Evolutionary conservation across 305 asterid genomes (phyloP).

Genomic region (Fraxinus floribunda): DNA sequence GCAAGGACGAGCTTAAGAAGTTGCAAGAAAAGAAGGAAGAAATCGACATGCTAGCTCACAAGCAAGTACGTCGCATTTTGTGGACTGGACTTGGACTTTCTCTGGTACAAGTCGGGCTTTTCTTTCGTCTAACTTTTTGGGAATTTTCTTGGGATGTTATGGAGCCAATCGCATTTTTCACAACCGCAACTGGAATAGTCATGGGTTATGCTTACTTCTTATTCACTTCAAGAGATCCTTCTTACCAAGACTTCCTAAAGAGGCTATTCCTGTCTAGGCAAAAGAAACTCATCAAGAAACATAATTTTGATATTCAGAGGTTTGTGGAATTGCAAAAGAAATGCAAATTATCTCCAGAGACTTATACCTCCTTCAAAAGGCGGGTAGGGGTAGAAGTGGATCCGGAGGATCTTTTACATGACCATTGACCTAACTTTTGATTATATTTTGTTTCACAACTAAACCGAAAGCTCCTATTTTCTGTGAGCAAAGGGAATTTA

Average conservation of each 20-base stretch:
- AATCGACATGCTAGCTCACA: constrained; percentile 74
- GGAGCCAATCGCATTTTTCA: constrained; percentile 95
- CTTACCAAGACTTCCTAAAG: constrained; percentile 77
- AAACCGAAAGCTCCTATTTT: constrained; percentile 25
- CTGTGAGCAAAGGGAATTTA: constrained; percentile 17
- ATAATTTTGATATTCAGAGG: constrained; percentile 66
- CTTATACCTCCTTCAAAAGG: constrained; percentile 49
- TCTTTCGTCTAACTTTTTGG: constrained; percentile 97
- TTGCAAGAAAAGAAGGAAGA: constrained; percentile 68
- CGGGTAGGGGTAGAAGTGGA: constrained; percentile 52
- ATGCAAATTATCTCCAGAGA: constrained; percentile 47
- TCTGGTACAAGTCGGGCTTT: constrained; percentile 70
- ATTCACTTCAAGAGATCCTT: constrained; percentile 86
- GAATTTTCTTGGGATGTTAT: constrained; percentile 98
- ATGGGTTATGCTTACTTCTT: constrained; percentile 88
- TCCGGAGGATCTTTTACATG: constrained; percentile 61
- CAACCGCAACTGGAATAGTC: constrained; percentile 72
- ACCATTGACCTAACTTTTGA: constrained; percentile 30
- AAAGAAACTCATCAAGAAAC: constrained; percentile 75
- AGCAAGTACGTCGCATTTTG: constrained; percentile 79
- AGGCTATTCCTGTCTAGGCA: constrained; percentile 91
- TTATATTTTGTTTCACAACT: neutral
- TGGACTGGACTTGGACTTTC: constrained; percentile 76
- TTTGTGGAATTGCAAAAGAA: constrained; percentile 73
- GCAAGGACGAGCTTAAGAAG: constrained; percentile 58